Conservation (phyloP, 495 filamentous ascomycete species). For the Penicillium mononematosum region DNA sequence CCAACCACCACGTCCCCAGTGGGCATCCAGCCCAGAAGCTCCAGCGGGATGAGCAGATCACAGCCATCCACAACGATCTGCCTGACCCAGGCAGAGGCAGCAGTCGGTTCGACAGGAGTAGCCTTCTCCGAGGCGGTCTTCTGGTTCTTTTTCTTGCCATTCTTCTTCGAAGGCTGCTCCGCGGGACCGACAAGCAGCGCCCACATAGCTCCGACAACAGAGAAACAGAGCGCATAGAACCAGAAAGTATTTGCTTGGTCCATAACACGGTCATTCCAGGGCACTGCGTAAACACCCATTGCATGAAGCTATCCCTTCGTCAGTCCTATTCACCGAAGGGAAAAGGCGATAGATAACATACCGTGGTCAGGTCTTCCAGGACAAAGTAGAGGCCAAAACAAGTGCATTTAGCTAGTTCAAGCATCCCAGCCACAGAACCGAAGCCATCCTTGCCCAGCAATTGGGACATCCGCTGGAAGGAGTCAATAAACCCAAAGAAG, state of each 20-base stretch:
- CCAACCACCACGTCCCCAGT: conserved; percentile 46
- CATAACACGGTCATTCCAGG: conserved; percentile 32
- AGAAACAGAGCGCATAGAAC: conserved; percentile 55
- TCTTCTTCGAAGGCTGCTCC: conserved; percentile 4
- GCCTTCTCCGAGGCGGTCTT: conserved; percentile 16
- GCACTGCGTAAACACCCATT: conserved; percentile 40
- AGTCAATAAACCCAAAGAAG: conserved; percentile 61
- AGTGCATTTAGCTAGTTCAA: conserved; percentile 39
- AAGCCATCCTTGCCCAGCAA: conserved; percentile 24
- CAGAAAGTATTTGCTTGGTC: conserved; percentile 64
- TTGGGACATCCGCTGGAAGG: conserved; percentile 49
- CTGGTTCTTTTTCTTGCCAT: conserved; percentile 10
- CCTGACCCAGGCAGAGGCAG: conserved; percentile 22
- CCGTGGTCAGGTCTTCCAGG: conserved; percentile 44
- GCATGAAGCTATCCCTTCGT: conserved; percentile 44
- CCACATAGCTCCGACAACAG: conserved; percentile 29
- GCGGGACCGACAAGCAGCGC: conserved; percentile 21
- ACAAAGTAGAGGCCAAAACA: conserved; percentile 42
- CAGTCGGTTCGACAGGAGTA: neutral
- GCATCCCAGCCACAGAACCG: conserved; percentile 19
- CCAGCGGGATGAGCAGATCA: conserved; percentile 57
- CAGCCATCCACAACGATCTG: conserved; percentile 52
- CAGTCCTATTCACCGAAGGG: neutral
- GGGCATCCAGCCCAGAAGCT: conserved; percentile 54
- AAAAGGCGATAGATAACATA: conserved; percentile 18